A percentile compares a stretch with the other conserved stretches of the same genome.
Conservation (phyloP, 2,329 filamentous ascomycete genomes). For the Colletotrichum tabaci region DNA sequence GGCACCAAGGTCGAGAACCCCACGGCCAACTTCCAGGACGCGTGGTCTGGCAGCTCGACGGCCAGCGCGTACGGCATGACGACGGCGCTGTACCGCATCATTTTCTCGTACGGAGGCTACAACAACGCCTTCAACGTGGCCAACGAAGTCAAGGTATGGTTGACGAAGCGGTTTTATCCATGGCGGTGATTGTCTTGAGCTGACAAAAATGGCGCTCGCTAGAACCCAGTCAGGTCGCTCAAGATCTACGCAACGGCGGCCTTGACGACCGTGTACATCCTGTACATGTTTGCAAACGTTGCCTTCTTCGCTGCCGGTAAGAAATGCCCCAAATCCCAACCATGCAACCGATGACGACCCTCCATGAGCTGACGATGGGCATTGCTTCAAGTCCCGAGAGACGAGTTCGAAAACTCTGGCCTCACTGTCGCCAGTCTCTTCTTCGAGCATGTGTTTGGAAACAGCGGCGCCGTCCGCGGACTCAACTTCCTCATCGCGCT, state of each 20-base stretch:
- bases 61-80: constrained; percentile 29
- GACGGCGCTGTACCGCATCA: constrained; percentile 31
- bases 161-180: background rate
- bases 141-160: constrained; percentile 65
- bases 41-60: constrained; percentile 30
- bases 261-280: constrained; percentile 63
- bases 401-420: constrained; percentile 64
- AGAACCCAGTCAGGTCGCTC: constrained; percentile 71
- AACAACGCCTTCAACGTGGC: constrained; percentile 74
- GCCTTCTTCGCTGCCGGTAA: constrained; percentile 69
- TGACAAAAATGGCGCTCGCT: background rate
- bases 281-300: constrained; percentile 73
- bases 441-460: constrained; percentile 71
- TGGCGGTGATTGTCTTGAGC: background rate
- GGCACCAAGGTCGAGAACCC: constrained; percentile 49
- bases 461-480: constrained; percentile 61
- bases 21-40: constrained; percentile 52
- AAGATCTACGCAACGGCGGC: constrained; percentile 65
- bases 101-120: constrained; percentile 57
- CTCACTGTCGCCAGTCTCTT: constrained; percentile 71
- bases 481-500: constrained; percentile 71
- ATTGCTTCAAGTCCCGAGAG: constrained; percentile 59
- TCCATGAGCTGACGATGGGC: background rate
- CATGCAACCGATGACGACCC: no score
- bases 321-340: background rate